Evolutionary conservation across 192 early-diverging fungal species (phyloP).

Genomic region (Cetraspora pellucida): DNA sequence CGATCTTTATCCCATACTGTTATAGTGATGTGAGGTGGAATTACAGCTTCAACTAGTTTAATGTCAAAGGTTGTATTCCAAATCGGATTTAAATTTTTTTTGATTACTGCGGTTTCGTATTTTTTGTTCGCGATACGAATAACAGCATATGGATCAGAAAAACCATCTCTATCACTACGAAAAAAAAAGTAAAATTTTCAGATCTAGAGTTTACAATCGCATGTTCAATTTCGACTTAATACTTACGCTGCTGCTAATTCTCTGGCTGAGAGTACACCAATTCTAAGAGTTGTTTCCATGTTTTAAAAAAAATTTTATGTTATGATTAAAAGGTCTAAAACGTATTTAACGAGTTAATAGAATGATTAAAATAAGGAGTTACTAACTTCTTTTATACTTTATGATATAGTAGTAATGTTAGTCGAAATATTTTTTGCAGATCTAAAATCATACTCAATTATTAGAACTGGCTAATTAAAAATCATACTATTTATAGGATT

Average conservation of each 20-base stretch:
- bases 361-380: background rate
- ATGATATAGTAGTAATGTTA: too few relatives aligned
- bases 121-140: conserved; percentile 63
- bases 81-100: conserved; percentile 64
- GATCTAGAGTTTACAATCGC: background rate
- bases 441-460: too few relatives aligned
- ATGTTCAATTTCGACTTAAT: background rate
- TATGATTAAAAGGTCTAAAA: background rate
- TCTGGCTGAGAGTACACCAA: conserved; percentile 32
- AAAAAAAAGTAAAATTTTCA: background rate
- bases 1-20: conserved; percentile 75
- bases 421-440: too few relatives aligned
- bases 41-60: conserved; percentile 41
- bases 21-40: conserved; percentile 46
- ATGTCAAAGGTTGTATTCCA: conserved; percentile 69
- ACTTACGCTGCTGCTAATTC: conserved; percentile 31
- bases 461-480: too few relatives aligned
- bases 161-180: conserved; percentile 39
- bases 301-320: background rate
- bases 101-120: conserved; percentile 60
- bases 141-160: conserved; percentile 49
- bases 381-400: too few relatives aligned
- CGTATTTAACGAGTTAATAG: too few relatives aligned
- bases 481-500: too few relatives aligned
- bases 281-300: conserved; percentile 7